Conservation (phyloP, 441 rosid genomes). For the Geranium incanum region DNA sequence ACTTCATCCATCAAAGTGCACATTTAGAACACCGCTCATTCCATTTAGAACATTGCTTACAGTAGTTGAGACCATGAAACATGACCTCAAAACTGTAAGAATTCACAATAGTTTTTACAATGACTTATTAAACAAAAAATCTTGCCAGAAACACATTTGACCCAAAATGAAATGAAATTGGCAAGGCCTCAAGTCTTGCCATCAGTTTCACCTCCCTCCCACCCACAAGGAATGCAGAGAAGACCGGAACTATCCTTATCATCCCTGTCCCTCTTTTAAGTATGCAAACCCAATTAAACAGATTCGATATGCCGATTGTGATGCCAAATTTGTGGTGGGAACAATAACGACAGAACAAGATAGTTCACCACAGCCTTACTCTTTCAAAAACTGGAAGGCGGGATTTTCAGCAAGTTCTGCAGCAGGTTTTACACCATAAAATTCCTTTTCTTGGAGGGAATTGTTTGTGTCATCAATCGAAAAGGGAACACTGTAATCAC, state of each 20-base stretch:
- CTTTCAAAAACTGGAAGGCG: slow-evolving; percentile 66
- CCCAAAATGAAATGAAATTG: background rate
- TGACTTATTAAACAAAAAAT: no score
- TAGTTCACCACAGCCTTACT: slow-evolving; percentile 33
- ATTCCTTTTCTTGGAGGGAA: slow-evolving; percentile 46
- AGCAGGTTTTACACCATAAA: slow-evolving; percentile 49
- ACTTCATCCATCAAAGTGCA: no score
- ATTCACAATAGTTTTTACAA: no score
- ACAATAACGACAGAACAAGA: background rate
- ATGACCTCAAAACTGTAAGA: no score
- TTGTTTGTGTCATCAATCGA: slow-evolving; percentile 49
- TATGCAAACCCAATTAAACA: background rate
- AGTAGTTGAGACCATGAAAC: no score
- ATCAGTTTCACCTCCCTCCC: background rate
- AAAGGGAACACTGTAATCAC: slow-evolving; percentile 68
- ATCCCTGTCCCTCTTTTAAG: background rate
- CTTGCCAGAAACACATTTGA: no score
- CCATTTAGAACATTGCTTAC: no score
- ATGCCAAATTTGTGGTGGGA: background rate
- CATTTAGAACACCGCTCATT: no score
- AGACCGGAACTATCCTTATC: background rate
- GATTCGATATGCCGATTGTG: no score
- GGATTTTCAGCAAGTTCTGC: slow-evolving; percentile 54
- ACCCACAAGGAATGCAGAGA: background rate
- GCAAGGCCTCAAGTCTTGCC: background rate